Conservation (phyloP, 1,139 yeast genomes). For the Blastobotrys aristatus region DNA sequence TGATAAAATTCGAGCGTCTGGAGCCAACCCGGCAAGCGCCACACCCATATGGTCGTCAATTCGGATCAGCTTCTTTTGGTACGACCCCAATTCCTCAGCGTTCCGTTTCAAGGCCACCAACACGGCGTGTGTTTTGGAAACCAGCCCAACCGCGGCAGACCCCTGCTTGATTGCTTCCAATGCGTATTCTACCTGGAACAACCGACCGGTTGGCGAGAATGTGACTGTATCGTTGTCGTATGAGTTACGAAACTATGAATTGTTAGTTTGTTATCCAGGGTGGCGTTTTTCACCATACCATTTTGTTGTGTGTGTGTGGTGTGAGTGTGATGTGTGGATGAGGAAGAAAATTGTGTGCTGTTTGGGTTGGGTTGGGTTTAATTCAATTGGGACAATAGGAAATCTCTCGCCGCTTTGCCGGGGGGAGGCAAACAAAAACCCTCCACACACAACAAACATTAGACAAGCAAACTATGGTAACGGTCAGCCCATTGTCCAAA, state of each 20-base stretch:
- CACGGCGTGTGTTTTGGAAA: slow-evolving; percentile 81
- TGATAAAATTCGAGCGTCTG: slow-evolving; percentile 91
- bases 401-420: too few species aligned
- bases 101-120: slow-evolving; percentile 91
- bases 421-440: not conserved
- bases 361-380: too few species aligned
- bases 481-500: slow-evolving; percentile 58
- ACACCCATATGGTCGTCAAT: slow-evolving; percentile 92
- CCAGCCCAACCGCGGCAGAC: slow-evolving; percentile 91
- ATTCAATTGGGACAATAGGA: too few species aligned
- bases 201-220: slow-evolving; percentile 94
- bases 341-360: slow-evolving; percentile 4
- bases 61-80: slow-evolving; percentile 87
- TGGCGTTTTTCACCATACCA: slow-evolving; percentile 13
- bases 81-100: slow-evolving; percentile 95
- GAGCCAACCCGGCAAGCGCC: slow-evolving; percentile 95
- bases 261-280: not conserved
- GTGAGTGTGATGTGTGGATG: slow-evolving; percentile 3
- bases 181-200: slow-evolving; percentile 94
- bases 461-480: slow-evolving; percentile 9
- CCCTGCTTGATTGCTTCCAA: slow-evolving; percentile 98
- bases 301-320: not conserved
- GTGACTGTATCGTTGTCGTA: slow-evolving; percentile 98
- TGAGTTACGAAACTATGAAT: slow-evolving; percentile 78
- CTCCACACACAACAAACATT: not conserved